Evolutionary conservation across 1,284 basidiomycete species (phyloP).

Genomic region (Rhodotorula sp.): DNA sequence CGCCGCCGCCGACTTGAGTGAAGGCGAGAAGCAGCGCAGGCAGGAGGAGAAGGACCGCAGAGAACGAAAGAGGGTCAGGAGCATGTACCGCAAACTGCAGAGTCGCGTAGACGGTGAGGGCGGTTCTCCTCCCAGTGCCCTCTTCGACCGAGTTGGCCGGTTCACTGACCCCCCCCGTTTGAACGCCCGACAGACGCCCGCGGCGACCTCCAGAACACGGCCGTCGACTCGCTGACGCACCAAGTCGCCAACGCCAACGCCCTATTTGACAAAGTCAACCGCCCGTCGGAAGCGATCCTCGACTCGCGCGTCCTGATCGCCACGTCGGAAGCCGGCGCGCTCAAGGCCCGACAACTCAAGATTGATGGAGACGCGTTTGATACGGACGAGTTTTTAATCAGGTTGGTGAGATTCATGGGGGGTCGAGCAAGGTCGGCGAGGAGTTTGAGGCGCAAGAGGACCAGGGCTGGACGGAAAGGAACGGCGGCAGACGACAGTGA

Average conservation of each 20-base stretch:
- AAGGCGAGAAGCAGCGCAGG: slow-evolving; percentile 6
- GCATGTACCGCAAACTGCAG: slow-evolving; percentile 25
- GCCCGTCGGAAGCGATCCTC: slow-evolving; percentile 45
- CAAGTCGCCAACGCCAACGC: slow-evolving; percentile 29
- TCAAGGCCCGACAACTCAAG: slow-evolving; percentile 80
- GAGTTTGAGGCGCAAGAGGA: slow-evolving; percentile 18
- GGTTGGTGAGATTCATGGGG: slow-evolving; percentile 69
- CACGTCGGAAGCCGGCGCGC: slow-evolving; percentile 49
- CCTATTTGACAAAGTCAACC: slow-evolving; percentile 39
- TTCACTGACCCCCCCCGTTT: background rate
- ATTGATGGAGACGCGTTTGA: slow-evolving; percentile 77
- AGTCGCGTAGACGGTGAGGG: slow-evolving; percentile 20
- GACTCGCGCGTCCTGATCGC: slow-evolving; percentile 44
- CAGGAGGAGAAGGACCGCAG: slow-evolving; percentile 1
- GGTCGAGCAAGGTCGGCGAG: slow-evolving; percentile 53
- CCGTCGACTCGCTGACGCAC: slow-evolving; percentile 23
- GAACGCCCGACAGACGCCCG: slow-evolving; percentile 16
- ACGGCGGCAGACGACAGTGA: slow-evolving; percentile 47
- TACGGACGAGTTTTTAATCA: slow-evolving; percentile 73
- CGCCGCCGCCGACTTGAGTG: slow-evolving; percentile 12
- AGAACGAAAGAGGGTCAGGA: slow-evolving; percentile 12
- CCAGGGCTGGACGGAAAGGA: slow-evolving; percentile 55
- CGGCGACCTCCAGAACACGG: slow-evolving; percentile 37
- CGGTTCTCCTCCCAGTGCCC: too few species aligned
- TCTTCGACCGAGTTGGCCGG: too few species aligned